Conservation (phyloP, 495 filamentous ascomycete species). For the Paragyromitra xinjiangensis region DNA sequence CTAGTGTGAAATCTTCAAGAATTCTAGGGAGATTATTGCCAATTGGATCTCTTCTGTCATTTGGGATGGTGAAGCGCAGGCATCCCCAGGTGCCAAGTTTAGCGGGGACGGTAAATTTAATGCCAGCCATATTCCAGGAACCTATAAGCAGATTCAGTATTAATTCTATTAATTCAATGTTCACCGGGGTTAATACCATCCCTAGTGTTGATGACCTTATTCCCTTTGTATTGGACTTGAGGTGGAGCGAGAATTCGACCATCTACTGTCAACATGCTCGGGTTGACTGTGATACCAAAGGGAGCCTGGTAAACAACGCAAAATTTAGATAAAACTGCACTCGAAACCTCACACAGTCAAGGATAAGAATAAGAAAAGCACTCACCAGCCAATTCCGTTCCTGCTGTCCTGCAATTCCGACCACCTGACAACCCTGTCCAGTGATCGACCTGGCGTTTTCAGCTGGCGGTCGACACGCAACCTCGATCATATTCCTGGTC, state of each 20-base stretch:
- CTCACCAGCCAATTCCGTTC: conserved; percentile 27
- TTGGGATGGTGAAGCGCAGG: conserved; percentile 9
- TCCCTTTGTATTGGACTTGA: conserved; percentile 22
- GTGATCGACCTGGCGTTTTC: conserved; percentile 43
- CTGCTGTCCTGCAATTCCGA: conserved; percentile 26
- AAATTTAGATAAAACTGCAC: neutral
- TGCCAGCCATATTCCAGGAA: conserved; percentile 34
- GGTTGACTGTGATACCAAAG: conserved; percentile 46
- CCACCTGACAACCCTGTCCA: conserved; percentile 28
- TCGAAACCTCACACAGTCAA: neutral
- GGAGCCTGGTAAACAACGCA: conserved; percentile 6
- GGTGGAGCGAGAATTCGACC: conserved; percentile 48
- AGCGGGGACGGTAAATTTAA: conserved; percentile 20
- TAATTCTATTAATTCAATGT: neutral
- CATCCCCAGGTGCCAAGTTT: conserved; percentile 22
- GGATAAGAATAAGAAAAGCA: neutral
- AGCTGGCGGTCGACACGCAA: conserved; percentile 41
- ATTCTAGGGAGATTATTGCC: neutral
- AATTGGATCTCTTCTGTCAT: neutral
- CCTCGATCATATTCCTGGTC: conserved; percentile 37
- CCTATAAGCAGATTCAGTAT: conserved; percentile 6
- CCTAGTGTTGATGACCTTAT: neutral
- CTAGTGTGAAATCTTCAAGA: conserved; percentile 9
- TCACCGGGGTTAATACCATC: neutral
- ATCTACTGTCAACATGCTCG: conserved; percentile 49